Percentiles rank a stretch among this genome's conserved stretches.
phyloP scores from a whole-genome alignment of 2,329 filamentous ascomycete genomes.

The Fusarium transvaalense region DNA sequence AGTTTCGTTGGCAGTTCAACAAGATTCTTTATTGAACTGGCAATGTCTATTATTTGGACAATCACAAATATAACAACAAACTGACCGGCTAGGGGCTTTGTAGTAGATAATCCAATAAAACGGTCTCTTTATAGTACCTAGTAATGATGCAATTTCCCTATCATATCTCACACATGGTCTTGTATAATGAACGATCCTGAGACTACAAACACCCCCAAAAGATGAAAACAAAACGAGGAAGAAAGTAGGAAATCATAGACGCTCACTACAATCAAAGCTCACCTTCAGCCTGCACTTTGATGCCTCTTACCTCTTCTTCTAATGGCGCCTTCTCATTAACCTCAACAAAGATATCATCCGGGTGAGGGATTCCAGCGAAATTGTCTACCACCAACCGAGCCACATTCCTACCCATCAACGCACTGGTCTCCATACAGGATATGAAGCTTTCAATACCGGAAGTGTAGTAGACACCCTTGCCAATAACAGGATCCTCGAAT shows the following conservation, averaged over 20 bases:
- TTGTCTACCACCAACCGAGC: conserved; percentile 77
- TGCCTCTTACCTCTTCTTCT: conserved; percentile 15
- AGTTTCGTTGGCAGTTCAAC: neutral
- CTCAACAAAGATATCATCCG: conserved; percentile 8
- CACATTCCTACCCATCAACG: conserved; percentile 89
- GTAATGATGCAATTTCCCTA: neutral
- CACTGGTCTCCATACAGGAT: conserved; percentile 96
- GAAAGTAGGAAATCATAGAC: neutral
- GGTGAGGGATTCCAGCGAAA: conserved; percentile 51
- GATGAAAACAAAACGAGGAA: neutral
- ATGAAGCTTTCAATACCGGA: conserved; percentile 92
- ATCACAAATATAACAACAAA: neutral
- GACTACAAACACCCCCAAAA: neutral
- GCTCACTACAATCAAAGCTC: conserved; percentile 32
- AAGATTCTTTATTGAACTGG: neutral
- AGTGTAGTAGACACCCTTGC: conserved; percentile 76
- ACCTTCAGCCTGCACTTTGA: conserved; percentile 23
- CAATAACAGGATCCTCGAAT: conserved; percentile 84
- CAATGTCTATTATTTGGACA: neutral
- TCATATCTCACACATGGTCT: neutral
- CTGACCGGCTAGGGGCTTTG: neutral
- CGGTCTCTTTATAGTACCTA: neutral
- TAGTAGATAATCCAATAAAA: neutral
- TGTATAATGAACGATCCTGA: neutral
- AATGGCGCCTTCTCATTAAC: conserved; percentile 1